Evolutionary conservation across 148 eudicot species (phyloP).

Genomic region (Heliosperma pusillum): DNA sequence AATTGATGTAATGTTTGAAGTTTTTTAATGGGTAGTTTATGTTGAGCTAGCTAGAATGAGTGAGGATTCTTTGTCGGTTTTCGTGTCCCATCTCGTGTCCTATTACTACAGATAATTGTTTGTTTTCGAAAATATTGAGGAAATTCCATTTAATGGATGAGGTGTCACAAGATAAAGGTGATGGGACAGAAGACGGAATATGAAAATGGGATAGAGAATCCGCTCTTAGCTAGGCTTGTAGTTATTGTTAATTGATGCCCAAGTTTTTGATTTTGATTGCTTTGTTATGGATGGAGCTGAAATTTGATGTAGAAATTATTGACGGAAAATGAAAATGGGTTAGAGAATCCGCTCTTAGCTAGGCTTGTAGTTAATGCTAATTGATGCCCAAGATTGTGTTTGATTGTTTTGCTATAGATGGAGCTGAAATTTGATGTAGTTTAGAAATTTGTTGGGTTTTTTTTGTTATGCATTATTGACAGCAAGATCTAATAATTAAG

Average conservation of each 20-base stretch:
- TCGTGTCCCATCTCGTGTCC: too few relatives aligned
- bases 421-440: conserved; percentile 1
- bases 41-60: neutral
- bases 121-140: too few relatives aligned
- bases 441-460: neutral
- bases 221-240: neutral
- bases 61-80: too few relatives aligned
- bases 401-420: conserved; percentile 1
- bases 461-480: neutral
- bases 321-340: too few relatives aligned
- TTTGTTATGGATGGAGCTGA: conserved; percentile 11
- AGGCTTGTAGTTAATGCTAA: neutral
- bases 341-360: too few relatives aligned
- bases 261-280: neutral
- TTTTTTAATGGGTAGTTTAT: neutral
- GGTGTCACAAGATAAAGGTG: too few relatives aligned
- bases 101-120: too few relatives aligned
- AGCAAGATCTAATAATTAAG: neutral
- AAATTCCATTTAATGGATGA: too few relatives aligned
- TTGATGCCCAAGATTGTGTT: neutral
- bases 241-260: neutral
- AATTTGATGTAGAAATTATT: too few relatives aligned
- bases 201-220: too few relatives aligned
- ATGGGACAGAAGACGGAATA: too few relatives aligned
- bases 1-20: neutral